These are phyloP conservation scores for Taiwanofungus camphoratus DNA, from an alignment of 1,284 basidiomycete species.

Conservation along the genomic window DNA sequence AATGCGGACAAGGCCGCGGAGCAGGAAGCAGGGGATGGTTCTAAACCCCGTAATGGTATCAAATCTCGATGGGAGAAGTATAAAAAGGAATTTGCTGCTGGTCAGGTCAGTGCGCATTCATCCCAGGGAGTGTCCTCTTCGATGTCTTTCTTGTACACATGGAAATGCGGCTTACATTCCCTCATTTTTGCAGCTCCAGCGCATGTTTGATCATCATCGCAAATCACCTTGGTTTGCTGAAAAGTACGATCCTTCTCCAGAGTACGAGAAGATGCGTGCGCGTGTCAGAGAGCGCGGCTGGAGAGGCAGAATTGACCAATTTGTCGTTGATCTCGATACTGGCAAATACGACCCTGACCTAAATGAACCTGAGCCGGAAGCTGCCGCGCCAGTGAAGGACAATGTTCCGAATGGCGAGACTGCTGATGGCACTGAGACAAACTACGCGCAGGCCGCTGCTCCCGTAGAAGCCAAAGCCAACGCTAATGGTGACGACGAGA, in stretches of 20 bases:
- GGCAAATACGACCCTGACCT: conserved; percentile 79
- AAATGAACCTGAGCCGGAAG: conserved; percentile 47
- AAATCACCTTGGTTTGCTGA: conserved; percentile 93
- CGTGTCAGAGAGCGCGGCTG: conserved; percentile 80
- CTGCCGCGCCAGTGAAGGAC: conserved; percentile 43
- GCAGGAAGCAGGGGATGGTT: conserved; percentile 71
- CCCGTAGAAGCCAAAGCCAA: conserved; percentile 38
- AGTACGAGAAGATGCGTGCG: conserved; percentile 62
- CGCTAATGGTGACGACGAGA: conserved; percentile 24
- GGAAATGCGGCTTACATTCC: not conserved
- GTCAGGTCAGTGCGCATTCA: conserved; percentile 60
- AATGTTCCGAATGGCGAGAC: conserved; percentile 19
- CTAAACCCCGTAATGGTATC: conserved; percentile 76
- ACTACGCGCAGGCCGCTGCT: conserved; percentile 22
- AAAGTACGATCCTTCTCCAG: conserved; percentile 78
- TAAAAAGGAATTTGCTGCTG: conserved; percentile 80
- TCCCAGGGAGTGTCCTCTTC: too few species aligned
- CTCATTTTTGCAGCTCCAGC: conserved; percentile 63
- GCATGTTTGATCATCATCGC: conserved; percentile 87
- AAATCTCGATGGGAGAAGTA: conserved; percentile 84
- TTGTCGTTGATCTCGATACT: conserved; percentile 72
- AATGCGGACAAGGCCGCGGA: conserved; percentile 75
- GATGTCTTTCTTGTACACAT: not conserved
- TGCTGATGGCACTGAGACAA: conserved; percentile 28
- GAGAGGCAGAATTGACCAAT: conserved; percentile 64